Evolutionary conservation across 495 filamentous ascomycete species (phyloP).

Genomic region (Podospora bellae-mahoneyi): DNA sequence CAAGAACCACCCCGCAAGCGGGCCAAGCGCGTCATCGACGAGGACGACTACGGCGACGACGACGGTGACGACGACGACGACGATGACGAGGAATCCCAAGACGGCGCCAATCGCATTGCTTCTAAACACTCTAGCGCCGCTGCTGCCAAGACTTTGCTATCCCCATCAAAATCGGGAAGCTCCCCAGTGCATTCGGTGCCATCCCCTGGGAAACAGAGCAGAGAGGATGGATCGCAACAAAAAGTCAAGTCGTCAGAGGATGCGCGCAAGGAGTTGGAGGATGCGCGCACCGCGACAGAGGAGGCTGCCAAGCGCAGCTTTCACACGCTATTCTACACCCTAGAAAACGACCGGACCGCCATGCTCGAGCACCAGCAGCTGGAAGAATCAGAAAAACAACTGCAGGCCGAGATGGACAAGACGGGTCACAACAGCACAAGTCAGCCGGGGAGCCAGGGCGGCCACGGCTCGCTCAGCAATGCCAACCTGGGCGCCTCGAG

Average conservation of each 20-base stretch:
- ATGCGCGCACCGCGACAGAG: conserved; percentile 89
- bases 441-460: conserved; percentile 43
- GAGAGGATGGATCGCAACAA: conserved; percentile 41
- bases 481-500: conserved; percentile 97
- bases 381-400: conserved; percentile 91
- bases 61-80: conserved; percentile 76
- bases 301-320: conserved; percentile 86
- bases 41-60: conserved; percentile 80
- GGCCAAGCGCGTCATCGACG: conserved; percentile 59
- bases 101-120: conserved; percentile 28
- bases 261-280: conserved; percentile 86
- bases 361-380: conserved; percentile 98
- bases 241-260: conserved; percentile 72
- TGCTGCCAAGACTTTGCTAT: conserved; percentile 46
- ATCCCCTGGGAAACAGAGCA: conserved; percentile 48
- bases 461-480: conserved; percentile 81
- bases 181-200: conserved; percentile 54
- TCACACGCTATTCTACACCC: conserved; percentile 86
- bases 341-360: conserved; percentile 90
- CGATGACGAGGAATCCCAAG: conserved; percentile 54
- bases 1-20: conserved; percentile 48
- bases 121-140: conserved; percentile 53
- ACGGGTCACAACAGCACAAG: conserved; percentile 46
- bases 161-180: conserved; percentile 57
- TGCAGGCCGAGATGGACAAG: conserved; percentile 89